phyloP scores from a whole-genome alignment of 2,329 filamentous ascomycete genomes.

The Trichophyton equinum region DNA sequence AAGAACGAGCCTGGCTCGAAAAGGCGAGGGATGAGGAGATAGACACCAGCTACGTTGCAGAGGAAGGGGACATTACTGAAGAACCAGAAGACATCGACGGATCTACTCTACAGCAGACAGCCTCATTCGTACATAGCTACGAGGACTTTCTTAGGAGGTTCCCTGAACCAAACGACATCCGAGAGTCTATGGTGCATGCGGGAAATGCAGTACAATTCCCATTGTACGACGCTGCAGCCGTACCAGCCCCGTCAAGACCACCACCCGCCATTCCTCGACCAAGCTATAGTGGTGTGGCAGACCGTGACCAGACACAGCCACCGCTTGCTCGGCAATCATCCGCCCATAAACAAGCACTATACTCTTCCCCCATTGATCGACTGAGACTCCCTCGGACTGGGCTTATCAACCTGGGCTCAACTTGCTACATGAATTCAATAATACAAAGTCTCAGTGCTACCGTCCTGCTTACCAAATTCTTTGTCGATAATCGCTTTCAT shows the following conservation, averaged over 20 bases:
- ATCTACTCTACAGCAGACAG: slow-evolving; percentile 35
- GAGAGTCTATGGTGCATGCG: slow-evolving; percentile 43
- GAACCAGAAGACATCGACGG: slow-evolving; percentile 35
- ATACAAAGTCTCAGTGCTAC: slow-evolving; percentile 74
- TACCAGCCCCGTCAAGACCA: slow-evolving; percentile 53
- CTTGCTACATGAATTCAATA: slow-evolving; percentile 87
- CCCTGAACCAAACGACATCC: slow-evolving; percentile 54
- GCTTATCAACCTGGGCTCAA: slow-evolving; percentile 65
- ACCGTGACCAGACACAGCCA: slow-evolving; percentile 40
- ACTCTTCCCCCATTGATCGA: slow-evolving; percentile 32
- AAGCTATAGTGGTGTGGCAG: slow-evolving; percentile 71
- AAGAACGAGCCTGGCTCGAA: slow-evolving; percentile 70
- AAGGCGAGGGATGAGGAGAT: slow-evolving; percentile 57
- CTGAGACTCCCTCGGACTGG: slow-evolving; percentile 54
- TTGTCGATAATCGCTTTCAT: slow-evolving; percentile 49
- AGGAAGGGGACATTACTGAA: slow-evolving; percentile 29
- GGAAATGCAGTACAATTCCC: slow-evolving; percentile 22
- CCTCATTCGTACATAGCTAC: slow-evolving; percentile 53
- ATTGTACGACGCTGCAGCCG: slow-evolving; percentile 25
- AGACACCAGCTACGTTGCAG: slow-evolving; percentile 29
- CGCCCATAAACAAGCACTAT: slow-evolving; percentile 32
- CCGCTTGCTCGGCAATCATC: slow-evolving; percentile 35
- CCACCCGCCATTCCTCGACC: slow-evolving; percentile 53
- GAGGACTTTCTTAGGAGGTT: slow-evolving; percentile 77
- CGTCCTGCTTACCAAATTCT: slow-evolving; percentile 49